Base-by-base conservation (phyloP, 2,329 filamentous ascomycete genomes). In the Botrytis fabae region DNA sequence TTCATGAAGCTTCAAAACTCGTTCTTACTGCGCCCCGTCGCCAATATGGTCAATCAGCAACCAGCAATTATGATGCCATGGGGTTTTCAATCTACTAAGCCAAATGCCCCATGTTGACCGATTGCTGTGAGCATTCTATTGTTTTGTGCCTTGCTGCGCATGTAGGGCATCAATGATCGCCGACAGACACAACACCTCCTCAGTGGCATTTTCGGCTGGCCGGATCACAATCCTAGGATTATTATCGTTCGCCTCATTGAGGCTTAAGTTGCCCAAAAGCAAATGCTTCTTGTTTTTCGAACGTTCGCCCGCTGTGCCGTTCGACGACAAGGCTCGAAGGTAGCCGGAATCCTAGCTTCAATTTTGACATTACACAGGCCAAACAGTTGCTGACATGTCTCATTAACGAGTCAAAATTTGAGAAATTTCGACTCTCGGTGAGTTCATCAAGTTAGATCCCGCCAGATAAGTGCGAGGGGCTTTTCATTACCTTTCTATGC, bases 251-350 rank as follows among this genome's bases (percentile, higher is more conserved):
- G 71, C 66, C 71, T 61, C 22, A 57, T 63, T 70, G 48, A 64
- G 66, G 71, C 71, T 73, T 70, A 28, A 65, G 48, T 69, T 72
- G 54, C 70, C 70, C 63, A 69, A 72, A 69, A 38, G 22, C 32
- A 72, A 51, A 42, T 54, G 25, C 12, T 40, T 40, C 40, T 46
- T 25, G 22, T 28, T 51, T 38, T 22, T 20, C 44, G 28, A 61
- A 60, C 32, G 10, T 72, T 59, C 44, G 40, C 51, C 54, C 28
- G n/a, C 63, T 46, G 51, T 72, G 61, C 38, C 54, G 16, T 28
- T 61, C 25, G 9, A 48, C 18, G 32, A 61, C 18, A 72, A 72
- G 63, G 70, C 70, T 72, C 54, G 40, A 72, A 38, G 64, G 14
- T 14, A 69, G 25, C 35, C n/a, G 16, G 42, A 32, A 32, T 28